Percentiles rank a stretch among this genome's conserved stretches.
Evolutionary conservation across 1,284 basidiomycete species (phyloP).

Genomic region (Cryptococcus jaspeensis): DNA sequence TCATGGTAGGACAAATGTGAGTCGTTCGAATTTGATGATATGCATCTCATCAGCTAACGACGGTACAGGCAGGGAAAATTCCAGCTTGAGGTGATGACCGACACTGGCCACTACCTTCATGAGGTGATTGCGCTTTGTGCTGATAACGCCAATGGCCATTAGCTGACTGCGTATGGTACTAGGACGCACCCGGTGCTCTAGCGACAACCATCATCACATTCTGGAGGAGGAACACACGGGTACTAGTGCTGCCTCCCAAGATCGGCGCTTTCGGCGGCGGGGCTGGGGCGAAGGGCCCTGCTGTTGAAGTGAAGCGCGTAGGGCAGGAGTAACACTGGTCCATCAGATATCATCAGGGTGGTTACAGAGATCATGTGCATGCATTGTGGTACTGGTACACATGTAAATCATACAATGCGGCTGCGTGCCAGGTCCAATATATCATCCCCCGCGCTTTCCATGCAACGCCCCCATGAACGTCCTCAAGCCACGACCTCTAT

Average conservation of each 20-base stretch:
- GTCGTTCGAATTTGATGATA: slow-evolving; percentile 5
- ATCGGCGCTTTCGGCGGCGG: slow-evolving; percentile 48
- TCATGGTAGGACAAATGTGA: slow-evolving; percentile 97
- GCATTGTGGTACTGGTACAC: not conserved
- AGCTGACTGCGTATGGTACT: slow-evolving; percentile 4
- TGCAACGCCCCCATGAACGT: not conserved
- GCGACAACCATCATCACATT: slow-evolving; percentile 83
- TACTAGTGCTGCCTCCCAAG: slow-evolving; percentile 57
- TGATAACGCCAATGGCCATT: not conserved
- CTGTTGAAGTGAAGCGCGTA: slow-evolving; percentile 66
- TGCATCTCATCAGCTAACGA: not conserved
- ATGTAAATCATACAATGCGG: not conserved
- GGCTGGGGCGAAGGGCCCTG: not conserved
- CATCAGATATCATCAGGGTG: too few relatives aligned
- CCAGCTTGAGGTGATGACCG: slow-evolving; percentile 81
- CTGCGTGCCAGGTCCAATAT: not conserved
- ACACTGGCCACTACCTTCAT: slow-evolving; percentile 90
- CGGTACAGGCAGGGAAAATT: slow-evolving; percentile 74
- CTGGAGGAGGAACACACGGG: slow-evolving; percentile 83
- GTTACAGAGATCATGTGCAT: not conserved
- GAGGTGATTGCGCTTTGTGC: slow-evolving; percentile 61
- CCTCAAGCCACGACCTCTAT: not conserved
- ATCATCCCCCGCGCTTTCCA: not conserved
- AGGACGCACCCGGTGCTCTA: slow-evolving; percentile 80
- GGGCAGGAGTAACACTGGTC: slow-evolving; percentile 56